phyloP scores from a whole-genome alignment of 371 early-diverging fungal species.

The Mortierella sp. region DNA sequence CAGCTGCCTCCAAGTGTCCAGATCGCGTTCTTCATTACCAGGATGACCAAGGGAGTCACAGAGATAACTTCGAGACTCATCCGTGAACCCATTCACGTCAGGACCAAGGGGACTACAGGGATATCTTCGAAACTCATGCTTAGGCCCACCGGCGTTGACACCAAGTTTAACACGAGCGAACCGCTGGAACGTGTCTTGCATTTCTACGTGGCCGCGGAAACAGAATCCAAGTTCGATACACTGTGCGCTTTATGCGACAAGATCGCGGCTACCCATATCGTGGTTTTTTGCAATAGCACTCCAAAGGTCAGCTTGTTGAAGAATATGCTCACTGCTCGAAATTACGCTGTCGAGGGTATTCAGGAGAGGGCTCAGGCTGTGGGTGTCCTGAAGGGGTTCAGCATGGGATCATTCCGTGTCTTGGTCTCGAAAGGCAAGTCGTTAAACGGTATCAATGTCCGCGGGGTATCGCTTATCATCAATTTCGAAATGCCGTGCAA shows the following conservation, averaged over 20 bases:
- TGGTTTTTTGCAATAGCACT: constrained; percentile 97
- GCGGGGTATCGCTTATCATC: no score
- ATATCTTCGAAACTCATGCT: no score
- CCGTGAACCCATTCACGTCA: constrained; percentile 87
- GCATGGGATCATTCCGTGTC: no score
- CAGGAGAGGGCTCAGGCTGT: constrained; percentile 93
- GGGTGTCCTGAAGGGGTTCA: no score
- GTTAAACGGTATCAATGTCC: constrained; percentile 83
- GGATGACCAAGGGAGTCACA: constrained; percentile 88
- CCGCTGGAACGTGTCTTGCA: constrained; percentile 68
- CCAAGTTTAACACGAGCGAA: constrained; percentile 86
- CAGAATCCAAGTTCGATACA: constrained; percentile 93
- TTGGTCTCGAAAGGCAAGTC: no score
- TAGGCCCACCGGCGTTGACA: constrained; percentile 88
- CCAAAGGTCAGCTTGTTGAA: constrained; percentile 97
- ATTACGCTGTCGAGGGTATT: constrained; percentile 86
- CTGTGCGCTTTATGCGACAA: constrained; percentile 95
- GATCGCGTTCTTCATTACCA: constrained; percentile 88
- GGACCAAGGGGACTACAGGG: no score
- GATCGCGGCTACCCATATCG: constrained; percentile 29
- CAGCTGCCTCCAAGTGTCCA: constrained; percentile 81
- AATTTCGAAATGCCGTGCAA: constrained; percentile 73
- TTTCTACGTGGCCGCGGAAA: constrained; percentile 82
- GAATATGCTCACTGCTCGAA: no score
- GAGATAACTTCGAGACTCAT: constrained; percentile 91